phyloP scores from a whole-genome alignment of 768 basidiomycete genomes.

The Zangia roseola region DNA sequence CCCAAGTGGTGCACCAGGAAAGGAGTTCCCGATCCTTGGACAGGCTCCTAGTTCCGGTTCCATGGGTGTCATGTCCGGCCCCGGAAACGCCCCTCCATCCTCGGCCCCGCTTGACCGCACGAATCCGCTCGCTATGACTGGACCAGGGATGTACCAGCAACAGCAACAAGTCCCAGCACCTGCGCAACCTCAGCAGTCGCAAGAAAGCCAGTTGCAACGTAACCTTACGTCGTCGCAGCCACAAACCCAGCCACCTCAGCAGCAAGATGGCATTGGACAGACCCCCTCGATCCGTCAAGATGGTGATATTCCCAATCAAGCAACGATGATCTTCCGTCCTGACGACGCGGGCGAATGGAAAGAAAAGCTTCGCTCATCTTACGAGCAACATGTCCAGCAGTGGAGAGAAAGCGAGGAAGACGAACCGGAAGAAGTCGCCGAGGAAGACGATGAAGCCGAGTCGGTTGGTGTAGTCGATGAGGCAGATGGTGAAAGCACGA shows the following conservation, averaged over 20 bases:
- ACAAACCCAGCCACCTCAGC: conserved; percentile 18
- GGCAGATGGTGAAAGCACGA: conserved; percentile 64
- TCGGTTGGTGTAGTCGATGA: conserved; percentile 50
- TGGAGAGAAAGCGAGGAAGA: conserved; percentile 49
- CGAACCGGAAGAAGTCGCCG: conserved; percentile 65
- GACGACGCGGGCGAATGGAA: conserved; percentile 87
- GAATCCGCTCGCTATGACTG: conserved; percentile 34
- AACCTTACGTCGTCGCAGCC: conserved; percentile 19
- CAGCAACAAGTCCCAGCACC: conserved; percentile 30
- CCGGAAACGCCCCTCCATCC: conserved; percentile 48
- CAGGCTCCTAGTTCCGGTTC: conserved; percentile 28
- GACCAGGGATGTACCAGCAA: conserved; percentile 42
- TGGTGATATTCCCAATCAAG: conserved; percentile 16
- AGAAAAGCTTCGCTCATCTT: conserved; percentile 67
- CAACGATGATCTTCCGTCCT: conserved; percentile 85
- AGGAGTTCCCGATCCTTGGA: conserved; percentile 67
- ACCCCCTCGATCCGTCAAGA: conserved; percentile 13
- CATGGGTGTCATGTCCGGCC: conserved; percentile 51
- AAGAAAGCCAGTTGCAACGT: conserved; percentile 31
- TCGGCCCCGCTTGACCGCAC: conserved; percentile 53
- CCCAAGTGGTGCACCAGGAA: conserved; percentile 34
- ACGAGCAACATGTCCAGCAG: conserved; percentile 43
- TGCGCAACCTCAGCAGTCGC: conserved; percentile 27
- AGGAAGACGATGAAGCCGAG: conserved; percentile 71
- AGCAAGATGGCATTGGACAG: conserved; percentile 19